phyloP scores from a whole-genome alignment of 1,284 basidiomycete genomes.

The Trichosporon sp. region DNA sequence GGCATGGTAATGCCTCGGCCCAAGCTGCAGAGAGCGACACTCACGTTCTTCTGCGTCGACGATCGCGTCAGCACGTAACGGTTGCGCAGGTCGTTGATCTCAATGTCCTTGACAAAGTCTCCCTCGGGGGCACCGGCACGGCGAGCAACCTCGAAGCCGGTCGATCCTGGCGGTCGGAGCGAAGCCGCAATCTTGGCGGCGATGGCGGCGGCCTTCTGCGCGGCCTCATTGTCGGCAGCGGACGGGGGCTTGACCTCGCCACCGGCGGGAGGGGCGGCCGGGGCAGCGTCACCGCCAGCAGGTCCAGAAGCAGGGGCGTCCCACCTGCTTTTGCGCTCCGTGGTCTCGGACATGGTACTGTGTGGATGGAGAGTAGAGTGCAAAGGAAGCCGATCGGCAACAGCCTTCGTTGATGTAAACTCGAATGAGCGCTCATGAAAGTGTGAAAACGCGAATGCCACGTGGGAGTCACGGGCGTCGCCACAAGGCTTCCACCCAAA shows the following conservation, averaged over 20 bases:
- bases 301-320: conserved; percentile 24
- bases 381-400: background rate
- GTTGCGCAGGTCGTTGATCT: conserved; percentile 93
- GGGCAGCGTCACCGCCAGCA: background rate
- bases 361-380: conserved; percentile 15
- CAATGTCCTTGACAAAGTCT: conserved; percentile 87
- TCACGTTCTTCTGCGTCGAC: conserved; percentile 83
- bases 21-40: conserved; percentile 41
- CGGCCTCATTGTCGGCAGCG: conserved; percentile 66
- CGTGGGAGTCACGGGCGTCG: conserved; percentile 21
- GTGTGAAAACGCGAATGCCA: conserved; percentile 21
- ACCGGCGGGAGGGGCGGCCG: conserved; percentile 51
- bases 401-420: conserved; percentile 8
- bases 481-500: background rate
- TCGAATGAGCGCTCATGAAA: background rate
- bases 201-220: conserved; percentile 65
- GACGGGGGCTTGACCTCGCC: conserved; percentile 22
- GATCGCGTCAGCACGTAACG: conserved; percentile 94
- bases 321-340: conserved; percentile 34
- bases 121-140: conserved; percentile 71
- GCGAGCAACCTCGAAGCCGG: conserved; percentile 59
- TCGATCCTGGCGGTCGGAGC: conserved; percentile 58
- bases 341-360: conserved; percentile 28
- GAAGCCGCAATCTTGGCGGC: conserved; percentile 90
- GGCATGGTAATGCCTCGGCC: too few relatives aligned